Evolutionary conservation across 208 protist genomes (phyloP).

Genomic region (Strigomonas oncopelti): DNA sequence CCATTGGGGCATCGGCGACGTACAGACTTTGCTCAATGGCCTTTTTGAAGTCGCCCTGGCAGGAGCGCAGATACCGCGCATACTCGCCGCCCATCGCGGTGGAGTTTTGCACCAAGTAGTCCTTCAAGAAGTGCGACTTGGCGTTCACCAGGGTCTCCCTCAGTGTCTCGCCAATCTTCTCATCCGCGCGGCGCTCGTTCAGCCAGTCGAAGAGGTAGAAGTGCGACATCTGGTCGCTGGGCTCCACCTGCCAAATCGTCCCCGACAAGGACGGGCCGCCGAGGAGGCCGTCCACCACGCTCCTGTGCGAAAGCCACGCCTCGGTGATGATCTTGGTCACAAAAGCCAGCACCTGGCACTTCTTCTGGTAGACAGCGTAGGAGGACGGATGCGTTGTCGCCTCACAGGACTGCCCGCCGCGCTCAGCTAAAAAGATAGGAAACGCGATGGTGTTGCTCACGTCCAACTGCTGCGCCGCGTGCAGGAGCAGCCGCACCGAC

Average conservation of each 20-base stretch:
- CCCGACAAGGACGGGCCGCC: constrained; percentile 71
- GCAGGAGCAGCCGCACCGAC: constrained; percentile 76
- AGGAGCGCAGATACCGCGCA: constrained; percentile 67
- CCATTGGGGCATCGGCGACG: constrained; percentile 62
- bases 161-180: constrained; percentile 41
- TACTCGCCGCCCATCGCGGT: constrained; percentile 65
- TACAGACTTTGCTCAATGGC: constrained; percentile 74
- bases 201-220: constrained; percentile 86
- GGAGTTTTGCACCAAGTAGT: constrained; percentile 65
- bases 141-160: constrained; percentile 58
- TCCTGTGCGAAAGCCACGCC: constrained; percentile 76
- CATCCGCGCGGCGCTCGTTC: constrained; percentile 59
- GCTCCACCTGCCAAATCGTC: constrained; percentile 83
- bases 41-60: constrained; percentile 49
- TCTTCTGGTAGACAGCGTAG: constrained; percentile 52
- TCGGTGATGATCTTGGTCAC: constrained; percentile 54
- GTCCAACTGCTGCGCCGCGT: constrained; percentile 79
- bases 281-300: constrained; percentile 73
- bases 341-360: constrained; percentile 50
- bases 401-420: constrained; percentile 3
- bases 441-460: constrained; percentile 46
- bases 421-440: constrained; percentile 26
- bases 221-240: constrained; percentile 80
- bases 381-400: constrained; percentile 2
- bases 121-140: constrained; percentile 67